These are phyloP conservation scores for Psidium guajava DNA, from an alignment of 345 rosid genomes.

Conservation along the genomic window DNA sequence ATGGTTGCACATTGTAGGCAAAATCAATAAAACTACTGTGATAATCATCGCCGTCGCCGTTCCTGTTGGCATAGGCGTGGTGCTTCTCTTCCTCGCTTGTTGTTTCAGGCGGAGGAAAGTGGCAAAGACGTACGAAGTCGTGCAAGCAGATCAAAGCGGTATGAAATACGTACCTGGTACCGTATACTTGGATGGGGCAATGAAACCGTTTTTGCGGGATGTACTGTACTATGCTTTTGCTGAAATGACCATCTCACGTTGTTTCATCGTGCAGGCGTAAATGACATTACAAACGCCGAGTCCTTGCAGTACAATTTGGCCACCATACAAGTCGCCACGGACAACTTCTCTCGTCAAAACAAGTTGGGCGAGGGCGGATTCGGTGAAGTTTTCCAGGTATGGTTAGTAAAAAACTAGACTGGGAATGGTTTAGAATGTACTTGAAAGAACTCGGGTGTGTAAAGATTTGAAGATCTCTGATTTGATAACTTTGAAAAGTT, in stretches of 20 bases:
- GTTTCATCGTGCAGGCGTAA: background rate
- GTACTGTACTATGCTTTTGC: background rate
- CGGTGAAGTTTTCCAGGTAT: background rate
- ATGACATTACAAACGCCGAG: background rate
- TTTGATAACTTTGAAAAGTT: too few relatives aligned
- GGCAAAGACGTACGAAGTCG: background rate
- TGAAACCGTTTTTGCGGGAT: background rate
- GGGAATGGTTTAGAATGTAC: too few relatives aligned
- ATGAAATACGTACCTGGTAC: background rate
- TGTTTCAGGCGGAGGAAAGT: background rate
- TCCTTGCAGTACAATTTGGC: background rate
- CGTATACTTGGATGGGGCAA: background rate
- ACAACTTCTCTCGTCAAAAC: background rate
- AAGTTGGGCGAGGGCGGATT: background rate
- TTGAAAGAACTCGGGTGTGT: too few relatives aligned
- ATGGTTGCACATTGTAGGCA: background rate
- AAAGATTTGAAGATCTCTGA: too few relatives aligned
- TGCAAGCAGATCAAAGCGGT: background rate
- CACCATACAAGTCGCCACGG: slow-evolving; percentile 21
- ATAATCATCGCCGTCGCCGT: background rate
- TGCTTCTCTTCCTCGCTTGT: background rate
- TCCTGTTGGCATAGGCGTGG: background rate
- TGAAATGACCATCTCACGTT: background rate
- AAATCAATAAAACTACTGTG: background rate
- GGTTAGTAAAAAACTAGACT: background rate